Evolutionary conservation across 495 filamentous ascomycete species (phyloP).

Genomic region (Trichocladium antarcticum): DNA sequence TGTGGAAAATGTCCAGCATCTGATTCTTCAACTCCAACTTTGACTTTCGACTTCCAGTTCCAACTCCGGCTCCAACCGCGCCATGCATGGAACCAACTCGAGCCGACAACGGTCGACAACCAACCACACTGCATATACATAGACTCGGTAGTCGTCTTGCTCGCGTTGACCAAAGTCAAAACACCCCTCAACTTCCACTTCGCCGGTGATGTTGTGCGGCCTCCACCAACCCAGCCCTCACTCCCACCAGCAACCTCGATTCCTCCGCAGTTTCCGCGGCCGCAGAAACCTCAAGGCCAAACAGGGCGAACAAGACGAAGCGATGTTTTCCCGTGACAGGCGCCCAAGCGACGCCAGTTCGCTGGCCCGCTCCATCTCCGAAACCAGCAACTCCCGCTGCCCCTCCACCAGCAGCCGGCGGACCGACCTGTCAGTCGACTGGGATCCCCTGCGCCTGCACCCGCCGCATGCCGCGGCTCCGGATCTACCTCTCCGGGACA

Average conservation of each 20-base stretch:
- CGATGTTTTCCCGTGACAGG: slow-evolving; percentile 11
- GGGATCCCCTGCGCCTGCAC: slow-evolving; percentile 28
- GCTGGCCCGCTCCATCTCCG: slow-evolving; percentile 20
- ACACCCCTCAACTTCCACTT: background rate
- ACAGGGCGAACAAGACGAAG: background rate
- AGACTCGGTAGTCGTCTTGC: background rate
- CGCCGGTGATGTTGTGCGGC: slow-evolving; percentile 20
- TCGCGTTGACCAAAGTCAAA: background rate
- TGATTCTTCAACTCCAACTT: too few species aligned
- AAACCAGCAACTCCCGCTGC: slow-evolving; percentile 9
- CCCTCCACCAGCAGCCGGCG: slow-evolving; percentile 18
- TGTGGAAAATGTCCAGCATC: too few species aligned
- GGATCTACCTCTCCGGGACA: slow-evolving; percentile 8
- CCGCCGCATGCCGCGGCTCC: slow-evolving; percentile 15
- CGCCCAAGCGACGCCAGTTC: slow-evolving; percentile 21
- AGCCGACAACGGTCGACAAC: background rate
- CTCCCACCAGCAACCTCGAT: slow-evolving; percentile 11
- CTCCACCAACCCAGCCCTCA: slow-evolving; percentile 4
- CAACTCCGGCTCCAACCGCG: too few species aligned
- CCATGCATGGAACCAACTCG: background rate
- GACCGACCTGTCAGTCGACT: slow-evolving; percentile 22
- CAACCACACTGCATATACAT: too few species aligned
- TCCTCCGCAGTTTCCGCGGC: slow-evolving; percentile 27
- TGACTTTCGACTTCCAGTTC: too few species aligned
- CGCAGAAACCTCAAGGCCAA: slow-evolving; percentile 17